Percentiles rank a stretch among this genome's conserved stretches.
Evolutionary conservation across 2,329 filamentous ascomycete genomes (phyloP).

Genomic region (Cordyceps militaris): DNA sequence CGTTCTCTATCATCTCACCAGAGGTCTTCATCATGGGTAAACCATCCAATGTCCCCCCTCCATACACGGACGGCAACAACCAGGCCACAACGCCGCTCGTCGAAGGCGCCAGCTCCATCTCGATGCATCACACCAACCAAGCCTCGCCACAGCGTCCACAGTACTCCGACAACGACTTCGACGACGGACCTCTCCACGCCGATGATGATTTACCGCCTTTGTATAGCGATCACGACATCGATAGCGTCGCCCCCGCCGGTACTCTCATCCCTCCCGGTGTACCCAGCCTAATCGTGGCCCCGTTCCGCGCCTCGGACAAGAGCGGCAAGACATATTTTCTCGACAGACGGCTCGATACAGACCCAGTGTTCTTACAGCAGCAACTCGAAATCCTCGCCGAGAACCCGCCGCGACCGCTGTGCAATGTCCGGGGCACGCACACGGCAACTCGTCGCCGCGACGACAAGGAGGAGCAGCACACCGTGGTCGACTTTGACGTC

Average conservation of each 20-base stretch:
- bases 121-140: constrained; percentile 18
- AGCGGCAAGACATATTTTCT: constrained; percentile 37
- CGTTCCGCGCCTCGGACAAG: constrained; percentile 25
- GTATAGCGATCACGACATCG: constrained; percentile 33
- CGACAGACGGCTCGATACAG: constrained; percentile 37
- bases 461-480: constrained; percentile 38
- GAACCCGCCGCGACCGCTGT: constrained; percentile 45
- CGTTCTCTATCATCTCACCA: not conserved
- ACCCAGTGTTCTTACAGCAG: constrained; percentile 35
- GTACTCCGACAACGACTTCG: constrained; percentile 31
- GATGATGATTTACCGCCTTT: constrained; percentile 38
- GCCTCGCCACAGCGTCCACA: constrained; percentile 18
- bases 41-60: constrained; percentile 14
- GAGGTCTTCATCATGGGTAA: constrained; percentile 20
- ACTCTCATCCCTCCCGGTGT: constrained; percentile 20
- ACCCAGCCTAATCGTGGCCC: constrained; percentile 18
- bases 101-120: constrained; percentile 23
- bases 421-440: constrained; percentile 49
- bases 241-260: constrained; percentile 14
- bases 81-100: constrained; percentile 18
- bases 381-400: constrained; percentile 38
- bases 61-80: constrained; percentile 10
- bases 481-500: constrained; percentile 53
- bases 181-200: constrained; percentile 22
- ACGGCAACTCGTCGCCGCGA: constrained; percentile 35